phyloP scores from a whole-genome alignment of 2,329 filamentous ascomycete species.

The Zopfia rhizophila region DNA sequence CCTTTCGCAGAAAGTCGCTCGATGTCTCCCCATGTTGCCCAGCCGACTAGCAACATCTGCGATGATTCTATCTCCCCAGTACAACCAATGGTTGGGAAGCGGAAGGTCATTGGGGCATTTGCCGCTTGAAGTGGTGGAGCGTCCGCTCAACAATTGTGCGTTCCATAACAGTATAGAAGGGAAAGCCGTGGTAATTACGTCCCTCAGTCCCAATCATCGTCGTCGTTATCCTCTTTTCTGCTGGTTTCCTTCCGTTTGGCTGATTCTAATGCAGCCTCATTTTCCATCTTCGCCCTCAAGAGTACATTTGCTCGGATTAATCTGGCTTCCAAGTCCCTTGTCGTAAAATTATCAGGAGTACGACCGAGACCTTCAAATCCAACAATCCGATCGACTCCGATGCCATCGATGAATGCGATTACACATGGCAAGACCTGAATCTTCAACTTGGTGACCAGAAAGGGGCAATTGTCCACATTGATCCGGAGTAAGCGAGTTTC shows the following conservation, averaged over 20 bases:
- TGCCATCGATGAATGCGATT: constrained; percentile 66
- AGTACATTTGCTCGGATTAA: constrained; percentile 63
- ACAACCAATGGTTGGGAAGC: no score
- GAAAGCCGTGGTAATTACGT: no score
- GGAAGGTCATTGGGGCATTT: no score
- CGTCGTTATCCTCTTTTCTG: constrained; percentile 56
- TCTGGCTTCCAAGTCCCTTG: constrained; percentile 64
- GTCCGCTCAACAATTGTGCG: no score
- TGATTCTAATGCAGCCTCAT: constrained; percentile 46
- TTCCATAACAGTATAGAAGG: no score
- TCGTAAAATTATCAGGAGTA: constrained; percentile 64
- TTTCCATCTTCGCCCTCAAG: constrained; percentile 61
- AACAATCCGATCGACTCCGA: constrained; percentile 65
- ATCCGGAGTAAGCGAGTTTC: constrained; percentile 68
- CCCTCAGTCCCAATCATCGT: constrained; percentile 63
- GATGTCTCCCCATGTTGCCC: no score
- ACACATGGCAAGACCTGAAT: constrained; percentile 69
- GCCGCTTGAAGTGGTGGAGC: no score
- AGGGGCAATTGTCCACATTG: constrained; percentile 69
- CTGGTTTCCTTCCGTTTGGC: constrained; percentile 42
- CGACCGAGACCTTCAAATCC: constrained; percentile 68
- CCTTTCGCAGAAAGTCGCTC: no score
- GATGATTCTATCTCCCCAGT: no score
- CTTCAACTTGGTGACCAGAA: constrained; percentile 67
- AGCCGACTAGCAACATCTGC: no score